phyloP scores from a whole-genome alignment of 1,284 basidiomycete genomes.

The Melampsora larici-populina region DNA sequence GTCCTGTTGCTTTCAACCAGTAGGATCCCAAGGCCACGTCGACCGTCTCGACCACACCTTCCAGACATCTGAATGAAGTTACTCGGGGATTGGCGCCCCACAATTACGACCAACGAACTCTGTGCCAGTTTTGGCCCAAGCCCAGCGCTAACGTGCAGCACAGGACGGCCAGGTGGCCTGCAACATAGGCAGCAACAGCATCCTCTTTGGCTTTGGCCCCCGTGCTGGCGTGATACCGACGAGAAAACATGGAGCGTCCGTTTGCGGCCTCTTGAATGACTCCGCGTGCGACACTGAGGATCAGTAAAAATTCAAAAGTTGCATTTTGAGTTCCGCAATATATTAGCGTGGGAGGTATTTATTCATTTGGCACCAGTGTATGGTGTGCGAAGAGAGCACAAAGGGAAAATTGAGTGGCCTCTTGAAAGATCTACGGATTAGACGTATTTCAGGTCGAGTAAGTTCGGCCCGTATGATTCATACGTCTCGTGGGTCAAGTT shows the following conservation, averaged over 20 bases:
- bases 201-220: background rate
- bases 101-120: background rate
- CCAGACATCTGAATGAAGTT: background rate
- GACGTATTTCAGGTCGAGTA: too few species aligned
- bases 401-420: too few species aligned
- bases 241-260: too few species aligned
- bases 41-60: too few species aligned
- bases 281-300: too few species aligned
- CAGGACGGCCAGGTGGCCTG: background rate
- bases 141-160: background rate
- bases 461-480: background rate
- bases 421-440: too few species aligned
- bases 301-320: too few species aligned
- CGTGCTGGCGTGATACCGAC: background rate
- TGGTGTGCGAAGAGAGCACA: too few species aligned
- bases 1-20: background rate
- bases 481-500: background rate
- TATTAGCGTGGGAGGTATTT: background rate
- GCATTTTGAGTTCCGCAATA: background rate
- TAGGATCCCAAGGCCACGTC: background rate
- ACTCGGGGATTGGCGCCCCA: background rate
- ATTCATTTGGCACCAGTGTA: too few species aligned
- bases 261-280: too few species aligned
- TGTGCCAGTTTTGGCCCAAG: too few species aligned
- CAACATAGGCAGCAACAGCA: background rate